Conservation (phyloP, 1,284 basidiomycete genomes). For the Ganoderma lucidum region DNA sequence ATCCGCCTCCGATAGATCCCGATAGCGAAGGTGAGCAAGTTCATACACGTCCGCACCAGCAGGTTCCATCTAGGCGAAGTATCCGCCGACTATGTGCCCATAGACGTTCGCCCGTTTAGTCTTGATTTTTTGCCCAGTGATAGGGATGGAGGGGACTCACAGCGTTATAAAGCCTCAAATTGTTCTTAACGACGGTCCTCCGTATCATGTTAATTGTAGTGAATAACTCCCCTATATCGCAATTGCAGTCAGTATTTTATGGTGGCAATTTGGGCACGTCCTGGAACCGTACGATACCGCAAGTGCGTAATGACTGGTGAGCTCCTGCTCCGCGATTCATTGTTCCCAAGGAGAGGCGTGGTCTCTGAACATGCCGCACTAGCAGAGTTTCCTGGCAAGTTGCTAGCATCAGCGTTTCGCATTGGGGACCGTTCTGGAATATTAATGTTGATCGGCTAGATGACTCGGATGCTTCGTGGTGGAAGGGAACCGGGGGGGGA, state of each 20-base stretch:
- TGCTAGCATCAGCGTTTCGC: no score
- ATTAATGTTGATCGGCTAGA: neutral
- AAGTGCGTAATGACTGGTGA: neutral
- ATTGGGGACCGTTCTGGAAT: neutral
- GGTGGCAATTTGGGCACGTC: neutral
- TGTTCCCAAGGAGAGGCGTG: neutral
- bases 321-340: neutral
- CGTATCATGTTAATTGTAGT: neutral
- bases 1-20: neutral
- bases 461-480: no score
- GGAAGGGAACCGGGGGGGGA: no score
- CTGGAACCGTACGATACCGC: neutral
- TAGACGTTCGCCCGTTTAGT: no score
- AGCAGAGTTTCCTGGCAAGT: no score
- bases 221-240: neutral
- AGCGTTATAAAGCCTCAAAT: neutral
- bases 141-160: neutral
- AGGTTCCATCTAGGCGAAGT: conserved; percentile 5
- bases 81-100: neutral
- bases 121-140: no score
- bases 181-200: neutral
- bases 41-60: neutral
- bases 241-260: neutral
- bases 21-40: neutral
- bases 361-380: neutral